phyloP scores from a whole-genome alignment of 2,329 filamentous ascomycete genomes.

The Ascocoryne sarcoides region DNA sequence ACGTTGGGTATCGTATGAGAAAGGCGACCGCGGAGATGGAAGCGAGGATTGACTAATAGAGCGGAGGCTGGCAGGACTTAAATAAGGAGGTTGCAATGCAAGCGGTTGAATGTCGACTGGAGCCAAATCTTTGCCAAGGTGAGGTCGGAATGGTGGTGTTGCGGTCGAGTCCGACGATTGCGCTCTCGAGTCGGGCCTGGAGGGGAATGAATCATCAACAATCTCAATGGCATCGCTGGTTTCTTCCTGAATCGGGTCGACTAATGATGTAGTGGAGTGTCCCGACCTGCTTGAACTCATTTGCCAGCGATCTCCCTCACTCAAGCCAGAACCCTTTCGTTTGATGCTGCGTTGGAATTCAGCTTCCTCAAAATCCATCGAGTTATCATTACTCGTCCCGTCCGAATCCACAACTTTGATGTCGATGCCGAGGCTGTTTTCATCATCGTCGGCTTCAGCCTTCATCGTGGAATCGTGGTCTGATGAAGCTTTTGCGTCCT shows the following conservation, averaged over 20 bases:
- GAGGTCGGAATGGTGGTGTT: conserved; percentile 25
- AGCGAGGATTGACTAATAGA: conserved; percentile 51
- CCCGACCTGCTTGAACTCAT: conserved; percentile 37
- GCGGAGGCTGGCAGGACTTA: conserved; percentile 53
- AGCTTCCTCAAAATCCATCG: conserved; percentile 35
- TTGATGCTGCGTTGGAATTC: conserved; percentile 26
- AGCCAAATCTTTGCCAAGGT: conserved; percentile 34
- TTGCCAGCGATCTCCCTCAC: conserved; percentile 32
- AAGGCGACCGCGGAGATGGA: conserved; percentile 59
- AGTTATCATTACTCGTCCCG: conserved; percentile 29
- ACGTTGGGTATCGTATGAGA: conserved; percentile 63
- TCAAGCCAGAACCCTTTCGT: conserved; percentile 39
- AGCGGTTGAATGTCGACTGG: conserved; percentile 41
- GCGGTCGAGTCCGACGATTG: conserved; percentile 29
- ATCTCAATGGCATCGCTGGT: conserved; percentile 31
- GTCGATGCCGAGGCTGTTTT: conserved; percentile 31
- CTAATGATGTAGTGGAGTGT: conserved; percentile 41
- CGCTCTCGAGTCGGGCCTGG: conserved; percentile 26
- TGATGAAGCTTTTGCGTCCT: conserved; percentile 27
- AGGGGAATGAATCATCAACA: conserved; percentile 31
- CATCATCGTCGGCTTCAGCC: conserved; percentile 29
- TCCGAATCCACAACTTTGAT: conserved; percentile 39
- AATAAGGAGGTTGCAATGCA: conserved; percentile 35
- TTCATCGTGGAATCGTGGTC: conserved; percentile 29
- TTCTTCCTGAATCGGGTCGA: conserved; percentile 45